Evolutionary conservation across 805 yeast species (phyloP).

Genomic region (Candida insectalens): DNA sequence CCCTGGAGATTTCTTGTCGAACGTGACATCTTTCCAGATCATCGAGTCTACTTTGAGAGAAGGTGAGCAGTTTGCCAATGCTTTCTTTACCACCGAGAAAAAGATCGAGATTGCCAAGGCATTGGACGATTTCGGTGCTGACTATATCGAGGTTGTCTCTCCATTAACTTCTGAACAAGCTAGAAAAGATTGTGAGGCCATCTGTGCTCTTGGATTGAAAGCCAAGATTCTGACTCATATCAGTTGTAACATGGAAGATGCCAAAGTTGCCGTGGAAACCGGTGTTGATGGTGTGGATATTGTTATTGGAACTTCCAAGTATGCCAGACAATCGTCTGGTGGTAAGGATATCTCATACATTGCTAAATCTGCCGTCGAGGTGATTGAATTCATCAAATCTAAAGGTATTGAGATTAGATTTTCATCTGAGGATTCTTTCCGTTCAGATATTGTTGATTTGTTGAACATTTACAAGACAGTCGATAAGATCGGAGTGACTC

Average conservation of each 20-base stretch:
- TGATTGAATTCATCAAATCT: constrained; percentile 50
- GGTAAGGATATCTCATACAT: constrained; percentile 55
- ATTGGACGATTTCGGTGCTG: constrained; percentile 51
- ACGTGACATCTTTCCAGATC: constrained; percentile 41
- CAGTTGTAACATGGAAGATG: constrained; percentile 55
- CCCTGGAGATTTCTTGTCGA: constrained; percentile 47
- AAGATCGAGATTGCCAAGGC: constrained; percentile 53
- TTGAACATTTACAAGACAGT: constrained; percentile 51
- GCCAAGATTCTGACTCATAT: constrained; percentile 51
- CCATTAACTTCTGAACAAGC: constrained; percentile 54
- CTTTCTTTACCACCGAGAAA: constrained; percentile 48
- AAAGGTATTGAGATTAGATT: constrained; percentile 52
- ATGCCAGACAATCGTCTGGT: constrained; percentile 45
- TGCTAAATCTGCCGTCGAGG: constrained; percentile 47
- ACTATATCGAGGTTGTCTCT: constrained; percentile 49
- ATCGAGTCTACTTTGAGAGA: constrained; percentile 54
- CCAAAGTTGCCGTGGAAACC: constrained; percentile 49
- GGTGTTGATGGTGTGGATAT: constrained; percentile 58
- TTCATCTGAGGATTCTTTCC: constrained; percentile 49
- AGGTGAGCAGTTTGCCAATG: constrained; percentile 56
- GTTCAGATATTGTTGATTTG: constrained; percentile 51
- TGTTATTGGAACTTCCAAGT: constrained; percentile 51
- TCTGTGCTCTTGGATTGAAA: constrained; percentile 48
- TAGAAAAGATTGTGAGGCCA: constrained; percentile 47
- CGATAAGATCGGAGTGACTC: constrained; percentile 50